Evolutionary conservation across 108 stramenopile species (phyloP).

Genomic region (Nitzschia sp.): DNA sequence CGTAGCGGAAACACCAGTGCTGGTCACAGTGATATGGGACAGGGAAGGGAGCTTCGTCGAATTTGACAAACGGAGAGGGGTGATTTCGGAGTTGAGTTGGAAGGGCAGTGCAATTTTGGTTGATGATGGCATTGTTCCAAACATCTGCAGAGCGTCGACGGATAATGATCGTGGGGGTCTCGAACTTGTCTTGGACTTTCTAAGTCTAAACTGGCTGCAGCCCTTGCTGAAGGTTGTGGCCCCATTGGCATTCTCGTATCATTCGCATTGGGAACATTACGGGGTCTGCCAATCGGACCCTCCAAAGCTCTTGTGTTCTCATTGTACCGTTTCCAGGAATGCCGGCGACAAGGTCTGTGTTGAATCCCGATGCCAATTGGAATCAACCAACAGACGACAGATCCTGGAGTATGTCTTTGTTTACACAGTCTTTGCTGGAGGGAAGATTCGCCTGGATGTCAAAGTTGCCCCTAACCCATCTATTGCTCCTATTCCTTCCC

Average conservation of each 20-base stretch:
- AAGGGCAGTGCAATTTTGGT: conserved; percentile 11
- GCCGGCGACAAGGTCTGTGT: neutral
- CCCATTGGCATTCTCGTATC: conserved; percentile 33
- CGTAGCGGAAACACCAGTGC: neutral
- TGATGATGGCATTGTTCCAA: conserved; percentile 36
- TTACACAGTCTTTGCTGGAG: conserved; percentile 29
- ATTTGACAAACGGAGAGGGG: conserved; percentile 39
- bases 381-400: neutral
- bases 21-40: neutral
- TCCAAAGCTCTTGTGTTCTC: conserved; percentile 10
- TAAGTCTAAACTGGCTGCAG: conserved; percentile 7
- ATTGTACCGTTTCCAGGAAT: neutral
- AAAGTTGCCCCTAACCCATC: conserved; percentile 16
- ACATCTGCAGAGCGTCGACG: conserved; percentile 72
- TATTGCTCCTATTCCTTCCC: conserved; percentile 29
- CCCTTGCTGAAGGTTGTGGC: conserved; percentile 14
- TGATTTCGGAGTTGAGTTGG: conserved; percentile 24
- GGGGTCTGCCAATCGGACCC: conserved; percentile 42
- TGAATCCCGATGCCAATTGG: neutral
- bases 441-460: conserved; percentile 23
- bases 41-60: conserved; percentile 8
- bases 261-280: conserved; percentile 37
- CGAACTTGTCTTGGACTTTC: conserved; percentile 45
- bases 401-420: conserved; percentile 14
- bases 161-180: conserved; percentile 83